These are phyloP conservation scores for Endogone sp. DNA, from an alignment of 192 early-diverging fungal genomes.

Conservation along the genomic window DNA sequence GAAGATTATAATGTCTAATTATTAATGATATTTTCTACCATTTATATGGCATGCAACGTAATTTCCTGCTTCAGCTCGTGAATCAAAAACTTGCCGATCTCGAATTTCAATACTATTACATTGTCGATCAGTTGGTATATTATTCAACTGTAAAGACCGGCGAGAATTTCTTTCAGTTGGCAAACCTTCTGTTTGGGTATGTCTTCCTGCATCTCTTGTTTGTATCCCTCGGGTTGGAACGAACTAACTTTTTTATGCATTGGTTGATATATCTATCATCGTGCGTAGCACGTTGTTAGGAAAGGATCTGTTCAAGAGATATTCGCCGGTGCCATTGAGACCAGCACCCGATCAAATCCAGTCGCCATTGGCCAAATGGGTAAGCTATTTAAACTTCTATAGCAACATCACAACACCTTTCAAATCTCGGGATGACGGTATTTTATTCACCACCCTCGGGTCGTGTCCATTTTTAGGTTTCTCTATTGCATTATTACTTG, in stretches of 20 bases:
- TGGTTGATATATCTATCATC: constrained; percentile 2
- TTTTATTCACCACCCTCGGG: neutral
- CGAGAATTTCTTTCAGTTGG: constrained; percentile 66
- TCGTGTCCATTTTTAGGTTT: constrained; percentile 17
- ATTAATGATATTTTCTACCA: neutral
- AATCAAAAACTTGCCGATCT: constrained; percentile 43
- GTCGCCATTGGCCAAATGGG: constrained; percentile 45
- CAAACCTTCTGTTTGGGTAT: constrained; percentile 63
- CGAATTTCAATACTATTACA: constrained; percentile 64
- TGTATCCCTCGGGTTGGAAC: neutral
- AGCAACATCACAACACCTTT: neutral
- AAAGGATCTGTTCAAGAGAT: constrained; percentile 48
- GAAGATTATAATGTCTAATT: too few species aligned
- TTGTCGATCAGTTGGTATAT: constrained; percentile 73
- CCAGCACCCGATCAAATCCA: constrained; percentile 8
- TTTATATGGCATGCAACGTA: neutral
- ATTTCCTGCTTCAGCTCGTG: neutral
- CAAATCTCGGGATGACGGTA: neutral
- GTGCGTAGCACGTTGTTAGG: constrained; percentile 41
- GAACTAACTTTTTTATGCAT: constrained; percentile 2
- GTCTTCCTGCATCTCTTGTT: constrained; percentile 1
- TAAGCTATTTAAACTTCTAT: constrained; percentile 17
- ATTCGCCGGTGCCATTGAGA: constrained; percentile 29
- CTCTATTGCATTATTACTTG: constrained; percentile 44
- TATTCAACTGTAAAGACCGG: constrained; percentile 74